A percentile compares a stretch with the other conserved stretches of the same genome.
phyloP scores from a whole-genome alignment of 345 rosid genomes.

The Dipteronia dyeriana region DNA sequence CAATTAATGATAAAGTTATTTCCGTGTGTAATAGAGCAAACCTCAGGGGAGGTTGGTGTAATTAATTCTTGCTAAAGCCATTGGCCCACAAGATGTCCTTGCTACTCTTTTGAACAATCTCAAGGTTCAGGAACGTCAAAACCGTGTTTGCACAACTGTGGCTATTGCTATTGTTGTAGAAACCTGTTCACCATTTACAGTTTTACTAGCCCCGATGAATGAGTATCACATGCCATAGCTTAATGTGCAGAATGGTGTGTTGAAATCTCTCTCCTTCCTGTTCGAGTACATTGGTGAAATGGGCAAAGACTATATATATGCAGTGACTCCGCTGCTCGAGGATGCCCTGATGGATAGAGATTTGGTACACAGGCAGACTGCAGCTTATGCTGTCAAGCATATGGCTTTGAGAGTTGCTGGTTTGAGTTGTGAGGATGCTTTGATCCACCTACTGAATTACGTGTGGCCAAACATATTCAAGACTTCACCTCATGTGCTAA shows the following conservation, averaged over 20 bases:
- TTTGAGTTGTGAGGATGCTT: slow-evolving; percentile 96
- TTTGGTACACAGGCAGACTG: slow-evolving; percentile 96
- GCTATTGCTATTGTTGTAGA: slow-evolving; percentile 98
- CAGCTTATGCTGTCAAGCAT: slow-evolving; percentile 97
- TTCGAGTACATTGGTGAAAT: slow-evolving; percentile 98
- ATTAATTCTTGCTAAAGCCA: too few species aligned
- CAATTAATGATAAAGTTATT: too few species aligned
- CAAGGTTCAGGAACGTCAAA: slow-evolving; percentile 98
- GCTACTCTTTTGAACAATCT: slow-evolving; percentile 96
- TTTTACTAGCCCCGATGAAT: slow-evolving; percentile 93
- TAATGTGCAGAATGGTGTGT: slow-evolving; percentile 96
- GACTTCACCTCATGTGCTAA: slow-evolving; percentile 97
- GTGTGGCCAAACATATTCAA: slow-evolving; percentile 99
- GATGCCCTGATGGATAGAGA: slow-evolving; percentile 99
- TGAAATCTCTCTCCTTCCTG: slow-evolving; percentile 92
- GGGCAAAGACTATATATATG: slow-evolving; percentile 98
- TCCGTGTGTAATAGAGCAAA: too few species aligned
- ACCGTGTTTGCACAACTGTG: slow-evolving; percentile 99
- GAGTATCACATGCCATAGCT: slow-evolving; percentile 99
- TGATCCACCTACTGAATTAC: slow-evolving; percentile 82
- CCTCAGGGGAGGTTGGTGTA: too few species aligned
- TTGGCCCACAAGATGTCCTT: slow-evolving; percentile 98
- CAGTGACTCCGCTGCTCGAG: slow-evolving; percentile 97
- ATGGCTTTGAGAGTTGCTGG: slow-evolving; percentile 99
- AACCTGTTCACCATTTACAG: slow-evolving; percentile 96